Evolutionary conservation across 73 alveolate genomes (phyloP).

Genomic region (Symbiodinium natans): DNA sequence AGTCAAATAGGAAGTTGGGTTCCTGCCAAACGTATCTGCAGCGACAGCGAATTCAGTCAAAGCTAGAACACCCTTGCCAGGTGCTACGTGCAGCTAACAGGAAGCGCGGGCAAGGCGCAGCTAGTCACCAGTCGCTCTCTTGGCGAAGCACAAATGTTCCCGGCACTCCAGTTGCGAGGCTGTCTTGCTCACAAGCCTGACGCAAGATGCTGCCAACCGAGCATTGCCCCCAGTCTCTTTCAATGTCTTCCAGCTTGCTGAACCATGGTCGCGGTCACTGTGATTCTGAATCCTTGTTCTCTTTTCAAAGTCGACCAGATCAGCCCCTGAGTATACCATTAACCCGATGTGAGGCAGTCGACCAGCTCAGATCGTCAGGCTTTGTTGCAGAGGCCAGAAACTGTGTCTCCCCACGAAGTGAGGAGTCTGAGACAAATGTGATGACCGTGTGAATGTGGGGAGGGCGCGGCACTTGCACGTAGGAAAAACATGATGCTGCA

Average conservation of each 20-base stretch:
- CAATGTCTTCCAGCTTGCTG: too few species aligned
- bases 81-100: conserved; percentile 16
- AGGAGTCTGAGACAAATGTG: too few species aligned
- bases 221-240: neutral
- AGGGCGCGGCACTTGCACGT: neutral
- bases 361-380: neutral
- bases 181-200: neutral
- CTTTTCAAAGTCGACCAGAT: too few species aligned
- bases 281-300: too few species aligned
- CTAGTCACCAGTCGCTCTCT: neutral
- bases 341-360: neutral
- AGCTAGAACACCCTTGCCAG: neutral
- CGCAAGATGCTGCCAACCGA: neutral
- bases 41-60: neutral
- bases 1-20: too few species aligned
- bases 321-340: too few species aligned
- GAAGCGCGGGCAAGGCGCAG: neutral
- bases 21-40: neutral
- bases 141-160: too few species aligned
- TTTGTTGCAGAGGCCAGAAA: neutral
- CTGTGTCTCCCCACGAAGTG: neutral
- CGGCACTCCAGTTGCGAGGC: neutral
- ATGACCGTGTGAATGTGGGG: neutral
- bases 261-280: too few species aligned
- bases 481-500: neutral